Percentiles rank a stretch among this genome's conserved stretches.
Evolutionary conservation across 1,284 basidiomycete genomes (phyloP).

Genomic region (Exobasidium rhododendri): DNA sequence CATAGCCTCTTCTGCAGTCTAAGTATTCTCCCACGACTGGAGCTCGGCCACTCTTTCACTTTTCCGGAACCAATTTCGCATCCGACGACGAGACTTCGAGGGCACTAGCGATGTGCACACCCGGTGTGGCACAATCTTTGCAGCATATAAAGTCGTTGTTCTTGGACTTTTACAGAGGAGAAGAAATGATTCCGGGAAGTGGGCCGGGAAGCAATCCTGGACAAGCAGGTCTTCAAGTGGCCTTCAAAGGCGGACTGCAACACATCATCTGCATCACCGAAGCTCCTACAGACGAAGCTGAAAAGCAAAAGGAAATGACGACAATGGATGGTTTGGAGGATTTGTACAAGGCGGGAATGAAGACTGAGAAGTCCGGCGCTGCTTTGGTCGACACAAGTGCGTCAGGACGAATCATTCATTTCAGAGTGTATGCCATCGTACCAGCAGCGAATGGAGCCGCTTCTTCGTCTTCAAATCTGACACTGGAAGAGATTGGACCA

Average conservation of each 20-base stretch:
- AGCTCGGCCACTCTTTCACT: constrained; percentile 81
- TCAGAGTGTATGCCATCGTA: constrained; percentile 79
- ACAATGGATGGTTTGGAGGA: constrained; percentile 13
- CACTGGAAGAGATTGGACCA: constrained; percentile 85
- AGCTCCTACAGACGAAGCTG: constrained; percentile 20
- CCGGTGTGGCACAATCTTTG: constrained; percentile 23
- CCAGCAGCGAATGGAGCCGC: constrained; percentile 27
- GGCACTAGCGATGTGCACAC: not conserved
- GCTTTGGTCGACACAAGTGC: constrained; percentile 59
- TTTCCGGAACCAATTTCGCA: constrained; percentile 65
- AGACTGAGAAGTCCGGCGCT: constrained; percentile 40
- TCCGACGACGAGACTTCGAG: constrained; percentile 12
- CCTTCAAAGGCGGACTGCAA: constrained; percentile 67
- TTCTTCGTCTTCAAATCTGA: constrained; percentile 74
- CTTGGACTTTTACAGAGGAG: constrained; percentile 78
- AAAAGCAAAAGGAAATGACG: not conserved
- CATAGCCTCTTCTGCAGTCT: constrained; percentile 7
- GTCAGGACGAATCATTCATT: constrained; percentile 72
- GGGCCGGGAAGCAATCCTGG: constrained; percentile 15
- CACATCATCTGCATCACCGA: constrained; percentile 69
- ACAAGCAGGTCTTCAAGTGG: constrained; percentile 2
- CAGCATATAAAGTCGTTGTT: constrained; percentile 77
- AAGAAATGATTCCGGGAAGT: constrained; percentile 58
- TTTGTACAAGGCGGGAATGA: constrained; percentile 14
- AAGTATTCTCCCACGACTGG: constrained; percentile 14